A percentile compares a stretch with the other conserved stretches of the same genome.
Evolutionary conservation across 2,329 filamentous ascomycete species (phyloP).

Genomic region (Myriosclerotinia curreyana): DNA sequence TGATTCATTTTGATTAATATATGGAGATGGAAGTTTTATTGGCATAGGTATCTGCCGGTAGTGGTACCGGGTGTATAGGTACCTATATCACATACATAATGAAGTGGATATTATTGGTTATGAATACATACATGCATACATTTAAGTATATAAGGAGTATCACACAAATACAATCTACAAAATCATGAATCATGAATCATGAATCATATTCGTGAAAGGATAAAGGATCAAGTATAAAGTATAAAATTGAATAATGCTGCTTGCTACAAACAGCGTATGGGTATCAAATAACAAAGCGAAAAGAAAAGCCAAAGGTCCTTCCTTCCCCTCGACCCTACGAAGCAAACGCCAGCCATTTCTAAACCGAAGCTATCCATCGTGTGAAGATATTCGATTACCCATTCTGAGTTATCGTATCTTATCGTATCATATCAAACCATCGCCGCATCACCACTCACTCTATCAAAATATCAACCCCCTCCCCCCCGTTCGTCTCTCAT

Average conservation of each 20-base stretch:
- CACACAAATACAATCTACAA: not conserved
- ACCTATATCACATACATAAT: too few relatives aligned
- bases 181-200: not conserved
- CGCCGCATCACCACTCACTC: not conserved
- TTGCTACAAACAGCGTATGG: constrained; percentile 8
- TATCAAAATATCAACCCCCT: not conserved
- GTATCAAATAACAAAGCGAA: constrained; percentile 22
- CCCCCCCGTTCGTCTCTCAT: not conserved
- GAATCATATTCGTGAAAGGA: not conserved
- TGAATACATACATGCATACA: not conserved
- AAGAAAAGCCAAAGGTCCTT: constrained; percentile 10
- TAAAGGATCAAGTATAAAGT: too few relatives aligned
- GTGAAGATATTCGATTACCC: not conserved
- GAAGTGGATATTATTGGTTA: not conserved
- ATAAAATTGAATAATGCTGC: constrained; percentile 13
- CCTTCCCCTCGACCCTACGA: too few relatives aligned
- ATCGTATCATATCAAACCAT: not conserved
- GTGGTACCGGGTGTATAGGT: too few relatives aligned
- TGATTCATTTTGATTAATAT: too few relatives aligned
- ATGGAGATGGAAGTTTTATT: too few relatives aligned
- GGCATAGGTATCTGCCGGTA: too few relatives aligned
- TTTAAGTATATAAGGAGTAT: not conserved
- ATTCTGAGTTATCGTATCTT: too few relatives aligned
- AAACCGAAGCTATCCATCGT: not conserved
- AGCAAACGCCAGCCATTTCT: constrained; percentile 14